These are phyloP conservation scores for Physaria fendleri DNA, from an alignment of 345 rosid genomes.

Conservation along the genomic window DNA sequence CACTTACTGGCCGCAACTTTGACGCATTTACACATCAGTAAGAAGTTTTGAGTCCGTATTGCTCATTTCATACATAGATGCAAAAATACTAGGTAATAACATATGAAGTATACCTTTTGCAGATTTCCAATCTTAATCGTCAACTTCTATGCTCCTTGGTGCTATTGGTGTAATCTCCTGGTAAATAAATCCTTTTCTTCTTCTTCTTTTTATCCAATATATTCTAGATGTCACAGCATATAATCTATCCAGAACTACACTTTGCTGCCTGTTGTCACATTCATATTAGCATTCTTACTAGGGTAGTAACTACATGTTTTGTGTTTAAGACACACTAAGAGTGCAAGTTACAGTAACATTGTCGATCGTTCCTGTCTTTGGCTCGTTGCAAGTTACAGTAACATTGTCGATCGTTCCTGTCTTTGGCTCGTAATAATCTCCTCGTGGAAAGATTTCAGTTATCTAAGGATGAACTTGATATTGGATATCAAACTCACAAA, in stretches of 20 bases:
- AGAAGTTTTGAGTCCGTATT: constrained; percentile 32
- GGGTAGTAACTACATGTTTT: constrained; percentile 2
- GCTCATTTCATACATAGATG: not conserved
- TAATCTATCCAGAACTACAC: not conserved
- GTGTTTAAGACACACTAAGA: not conserved
- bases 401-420: constrained; percentile 5
- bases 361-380: constrained; percentile 11
- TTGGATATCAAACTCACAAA: not conserved
- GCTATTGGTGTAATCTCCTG: constrained; percentile 94
- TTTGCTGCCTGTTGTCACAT: constrained; percentile 5
- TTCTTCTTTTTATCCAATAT: not conserved
- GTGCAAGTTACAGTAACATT: not conserved
- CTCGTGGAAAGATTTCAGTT: not conserved
- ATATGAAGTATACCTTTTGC: constrained; percentile 28
- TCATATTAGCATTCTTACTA: constrained; percentile 1
- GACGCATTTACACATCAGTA: constrained; percentile 70
- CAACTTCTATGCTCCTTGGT: constrained; percentile 98
- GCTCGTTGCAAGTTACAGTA: constrained; percentile 20
- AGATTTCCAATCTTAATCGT: constrained; percentile 84
- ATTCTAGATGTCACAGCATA: constrained; percentile 5
- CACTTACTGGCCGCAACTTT: constrained; percentile 53
- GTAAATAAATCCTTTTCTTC: constrained; percentile 40
- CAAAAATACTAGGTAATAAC: constrained; percentile 9
- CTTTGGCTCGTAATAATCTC: constrained; percentile 5
- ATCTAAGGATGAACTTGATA: not conserved